Conservation (phyloP, 768 basidiomycete species). For the Tephrocybe sp. region DNA sequence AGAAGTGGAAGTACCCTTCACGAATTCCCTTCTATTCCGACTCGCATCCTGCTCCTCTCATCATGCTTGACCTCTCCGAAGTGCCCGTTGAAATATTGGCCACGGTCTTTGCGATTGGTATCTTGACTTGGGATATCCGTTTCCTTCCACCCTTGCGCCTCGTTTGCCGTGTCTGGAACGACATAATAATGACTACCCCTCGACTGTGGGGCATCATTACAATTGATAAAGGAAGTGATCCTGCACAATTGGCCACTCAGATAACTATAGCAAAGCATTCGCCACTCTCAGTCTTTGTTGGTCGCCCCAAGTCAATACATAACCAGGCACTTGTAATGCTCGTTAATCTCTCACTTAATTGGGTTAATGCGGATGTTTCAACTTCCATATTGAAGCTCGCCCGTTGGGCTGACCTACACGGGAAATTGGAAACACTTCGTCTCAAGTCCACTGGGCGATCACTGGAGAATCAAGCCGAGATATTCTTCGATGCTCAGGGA, state of each 20-base stretch:
- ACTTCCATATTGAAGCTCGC: constrained; percentile 17
- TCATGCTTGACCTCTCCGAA: constrained; percentile 16
- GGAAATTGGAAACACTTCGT: constrained; percentile 19
- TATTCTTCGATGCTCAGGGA: constrained; percentile 15
- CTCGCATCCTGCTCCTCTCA: too few relatives aligned
- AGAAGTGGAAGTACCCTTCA: too few relatives aligned
- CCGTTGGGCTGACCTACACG: constrained; percentile 19
- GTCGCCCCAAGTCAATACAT: neutral
- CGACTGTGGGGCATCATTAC: constrained; percentile 32
- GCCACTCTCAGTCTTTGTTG: constrained; percentile 24
- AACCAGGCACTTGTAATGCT: constrained; percentile 11
- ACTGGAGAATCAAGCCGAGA: neutral
- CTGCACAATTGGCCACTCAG: constrained; percentile 16
- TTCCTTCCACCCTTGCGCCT: constrained; percentile 27
- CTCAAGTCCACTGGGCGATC: constrained; percentile 7
- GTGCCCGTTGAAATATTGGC: constrained; percentile 33
- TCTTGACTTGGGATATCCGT: constrained; percentile 25
- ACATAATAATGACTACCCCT: constrained; percentile 27
- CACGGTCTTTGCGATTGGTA: constrained; percentile 26
- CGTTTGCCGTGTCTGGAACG: constrained; percentile 27
- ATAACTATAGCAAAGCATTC: constrained; percentile 28
- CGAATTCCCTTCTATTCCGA: too few relatives aligned
- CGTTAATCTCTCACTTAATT: constrained; percentile 22
- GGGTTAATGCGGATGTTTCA: constrained; percentile 26
- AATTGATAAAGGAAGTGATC: constrained; percentile 11